These are phyloP conservation scores for Sarcodon aspratus DNA, from an alignment of 768 basidiomycete species.

Conservation along the genomic window DNA sequence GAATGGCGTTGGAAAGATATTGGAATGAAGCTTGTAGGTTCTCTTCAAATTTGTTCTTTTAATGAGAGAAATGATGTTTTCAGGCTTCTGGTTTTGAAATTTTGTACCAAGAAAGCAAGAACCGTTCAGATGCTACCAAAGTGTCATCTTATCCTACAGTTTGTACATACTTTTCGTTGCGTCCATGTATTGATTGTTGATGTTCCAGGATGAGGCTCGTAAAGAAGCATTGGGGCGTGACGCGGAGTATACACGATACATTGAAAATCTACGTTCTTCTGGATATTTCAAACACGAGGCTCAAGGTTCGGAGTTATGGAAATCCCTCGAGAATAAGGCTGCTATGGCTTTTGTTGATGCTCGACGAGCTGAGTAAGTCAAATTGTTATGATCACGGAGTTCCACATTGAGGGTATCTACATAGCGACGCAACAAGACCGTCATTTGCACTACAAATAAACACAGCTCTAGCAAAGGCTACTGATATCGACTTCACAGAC, in stretches of 20 bases:
- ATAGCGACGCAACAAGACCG: slow-evolving; percentile 47
- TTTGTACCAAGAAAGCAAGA: slow-evolving; percentile 78
- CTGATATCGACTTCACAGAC: slow-evolving; percentile 17
- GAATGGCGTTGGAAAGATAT: slow-evolving; percentile 76
- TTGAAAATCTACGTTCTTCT: slow-evolving; percentile 47
- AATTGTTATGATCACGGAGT: not conserved
- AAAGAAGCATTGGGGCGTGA: slow-evolving; percentile 60
- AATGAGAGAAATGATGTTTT: not conserved
- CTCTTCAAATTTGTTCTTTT: not conserved
- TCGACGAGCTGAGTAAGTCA: slow-evolving; percentile 55
- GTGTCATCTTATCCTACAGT: slow-evolving; percentile 23
- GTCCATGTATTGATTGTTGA: not conserved
- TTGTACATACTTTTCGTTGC: not conserved
- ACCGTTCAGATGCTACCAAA: slow-evolving; percentile 30
- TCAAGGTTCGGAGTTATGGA: slow-evolving; percentile 73
- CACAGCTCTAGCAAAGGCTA: slow-evolving; percentile 38
- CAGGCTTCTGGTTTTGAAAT: slow-evolving; percentile 97
- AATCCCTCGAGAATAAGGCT: slow-evolving; percentile 59
- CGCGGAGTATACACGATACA: slow-evolving; percentile 58
- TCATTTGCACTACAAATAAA: slow-evolving; percentile 74
- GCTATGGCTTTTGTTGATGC: slow-evolving; percentile 50
- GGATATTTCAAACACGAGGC: slow-evolving; percentile 75
- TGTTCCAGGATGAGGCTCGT: slow-evolving; percentile 42
- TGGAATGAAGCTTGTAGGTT: slow-evolving; percentile 84
- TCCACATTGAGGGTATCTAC: not conserved